phyloP scores from a whole-genome alignment of 148 eudicot genomes.

The Cornus florida region DNA sequence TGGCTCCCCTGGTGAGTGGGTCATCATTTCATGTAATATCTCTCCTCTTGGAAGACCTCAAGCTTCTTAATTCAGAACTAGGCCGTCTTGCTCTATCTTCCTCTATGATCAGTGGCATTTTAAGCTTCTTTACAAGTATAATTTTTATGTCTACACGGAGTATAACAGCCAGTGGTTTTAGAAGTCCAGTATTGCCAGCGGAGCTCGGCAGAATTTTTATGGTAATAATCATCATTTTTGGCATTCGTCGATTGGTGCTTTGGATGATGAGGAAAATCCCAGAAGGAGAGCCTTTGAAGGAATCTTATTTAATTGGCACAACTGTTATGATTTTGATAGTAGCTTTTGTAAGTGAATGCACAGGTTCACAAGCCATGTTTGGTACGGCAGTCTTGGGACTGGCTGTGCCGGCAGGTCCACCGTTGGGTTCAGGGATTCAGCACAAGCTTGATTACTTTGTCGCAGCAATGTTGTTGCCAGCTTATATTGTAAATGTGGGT shows the following conservation, averaged over 20 bases:
- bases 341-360: background rate
- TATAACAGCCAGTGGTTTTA: no score
- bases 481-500: constrained; percentile 1
- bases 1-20: no score
- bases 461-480: background rate
- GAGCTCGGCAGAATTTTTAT: no score
- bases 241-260: background rate
- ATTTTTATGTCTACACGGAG: no score
- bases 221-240: no score
- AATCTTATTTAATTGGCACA: background rate
- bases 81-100: constrained; percentile 16
- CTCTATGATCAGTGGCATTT: background rate
- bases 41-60: constrained; percentile 13
- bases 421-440: constrained; percentile 7
- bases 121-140: background rate
- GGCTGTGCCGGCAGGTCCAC: constrained; percentile 8
- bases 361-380: background rate
- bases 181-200: no score
- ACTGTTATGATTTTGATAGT: background rate
- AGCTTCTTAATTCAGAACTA: constrained; percentile 11
- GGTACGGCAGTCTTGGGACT: constrained; percentile 3
- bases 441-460: constrained; percentile 1
- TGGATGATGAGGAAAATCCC: constrained; percentile 10
- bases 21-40: constrained; percentile 10
- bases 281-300: constrained; percentile 6